phyloP scores from a whole-genome alignment of 73 alveolate species.

The Tetrahymena thermophila region DNA sequence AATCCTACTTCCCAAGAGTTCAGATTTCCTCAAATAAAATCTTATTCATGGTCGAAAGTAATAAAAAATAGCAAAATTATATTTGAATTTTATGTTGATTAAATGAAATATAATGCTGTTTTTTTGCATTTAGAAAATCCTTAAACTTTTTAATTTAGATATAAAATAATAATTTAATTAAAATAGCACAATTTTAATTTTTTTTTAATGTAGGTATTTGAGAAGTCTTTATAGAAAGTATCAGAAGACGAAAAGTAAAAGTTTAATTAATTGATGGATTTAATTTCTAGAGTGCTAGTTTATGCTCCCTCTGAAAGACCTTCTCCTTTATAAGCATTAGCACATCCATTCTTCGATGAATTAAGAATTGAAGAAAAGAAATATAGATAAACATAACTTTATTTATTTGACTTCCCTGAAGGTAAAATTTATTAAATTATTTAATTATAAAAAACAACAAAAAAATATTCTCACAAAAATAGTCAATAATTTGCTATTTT shows the following conservation, averaged over 20 bases:
- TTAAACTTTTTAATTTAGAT: too few relatives aligned
- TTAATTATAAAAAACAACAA: too few relatives aligned
- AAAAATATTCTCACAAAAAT: too few relatives aligned
- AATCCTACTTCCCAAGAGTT: conserved; percentile 80
- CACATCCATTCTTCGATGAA: conserved; percentile 88
- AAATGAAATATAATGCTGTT: too few relatives aligned
- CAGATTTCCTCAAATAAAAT: conserved; percentile 64
- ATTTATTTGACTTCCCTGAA: conserved; percentile 26
- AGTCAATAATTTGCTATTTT: too few relatives aligned
- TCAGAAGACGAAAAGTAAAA: conserved; percentile 11
- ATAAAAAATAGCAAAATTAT: neutral
- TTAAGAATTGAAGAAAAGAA: conserved; percentile 27
- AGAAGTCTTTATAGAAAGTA: neutral
- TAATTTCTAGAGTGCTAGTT: conserved; percentile 64
- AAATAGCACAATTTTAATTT: neutral
- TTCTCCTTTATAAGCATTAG: conserved; percentile 69
- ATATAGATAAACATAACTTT: conserved; percentile 5
- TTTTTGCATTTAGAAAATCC: too few relatives aligned
- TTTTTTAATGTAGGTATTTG: neutral
- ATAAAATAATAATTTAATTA: neutral
- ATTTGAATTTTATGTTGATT: conserved; percentile 18
- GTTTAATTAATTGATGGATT: conserved; percentile 41
- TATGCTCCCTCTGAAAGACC: conserved; percentile 75
- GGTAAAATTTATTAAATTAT: neutral
- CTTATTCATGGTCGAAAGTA: conserved; percentile 67